These are phyloP conservation scores for Saccharomycopsis fodiens DNA, from an alignment of 805 yeast species.

Conservation along the genomic window DNA sequence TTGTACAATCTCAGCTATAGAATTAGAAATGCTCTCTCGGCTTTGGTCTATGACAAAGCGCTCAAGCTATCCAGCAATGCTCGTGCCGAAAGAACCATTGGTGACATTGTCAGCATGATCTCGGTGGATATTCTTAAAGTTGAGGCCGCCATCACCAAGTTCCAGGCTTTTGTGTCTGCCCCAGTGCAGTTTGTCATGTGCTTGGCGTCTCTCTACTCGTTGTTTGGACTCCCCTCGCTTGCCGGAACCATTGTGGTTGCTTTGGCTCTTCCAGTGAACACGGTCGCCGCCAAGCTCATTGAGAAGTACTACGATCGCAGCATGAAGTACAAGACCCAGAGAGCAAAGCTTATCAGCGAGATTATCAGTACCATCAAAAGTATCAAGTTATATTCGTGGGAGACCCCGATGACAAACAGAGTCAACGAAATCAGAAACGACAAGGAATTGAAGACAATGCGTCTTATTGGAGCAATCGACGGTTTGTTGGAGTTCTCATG, in stretches of 20 bases:
- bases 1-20: conserved; percentile 58
- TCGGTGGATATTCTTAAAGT: conserved; percentile 68
- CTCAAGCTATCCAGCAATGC: conserved; percentile 59
- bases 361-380: conserved; percentile 52
- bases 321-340: conserved; percentile 54
- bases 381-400: conserved; percentile 66
- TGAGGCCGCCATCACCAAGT: conserved; percentile 47
- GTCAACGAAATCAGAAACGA: conserved; percentile 48
- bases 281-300: conserved; percentile 37
- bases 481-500: conserved; percentile 48
- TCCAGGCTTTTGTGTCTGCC: conserved; percentile 49
- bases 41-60: conserved; percentile 66
- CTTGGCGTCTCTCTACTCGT: conserved; percentile 43
- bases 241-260: conserved; percentile 48
- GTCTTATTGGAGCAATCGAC: conserved; percentile 39
- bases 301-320: conserved; percentile 43
- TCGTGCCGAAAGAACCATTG: conserved; percentile 54
- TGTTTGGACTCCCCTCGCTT: conserved; percentile 52
- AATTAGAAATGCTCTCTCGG: conserved; percentile 55
- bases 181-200: conserved; percentile 51
- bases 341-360: conserved; percentile 55
- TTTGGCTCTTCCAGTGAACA: conserved; percentile 52
- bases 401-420: conserved; percentile 50
- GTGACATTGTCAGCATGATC: conserved; percentile 73
- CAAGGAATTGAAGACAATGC: conserved; percentile 45